phyloP scores from a whole-genome alignment of 371 early-diverging fungal genomes.

The Syncephalis plumigaleata region DNA sequence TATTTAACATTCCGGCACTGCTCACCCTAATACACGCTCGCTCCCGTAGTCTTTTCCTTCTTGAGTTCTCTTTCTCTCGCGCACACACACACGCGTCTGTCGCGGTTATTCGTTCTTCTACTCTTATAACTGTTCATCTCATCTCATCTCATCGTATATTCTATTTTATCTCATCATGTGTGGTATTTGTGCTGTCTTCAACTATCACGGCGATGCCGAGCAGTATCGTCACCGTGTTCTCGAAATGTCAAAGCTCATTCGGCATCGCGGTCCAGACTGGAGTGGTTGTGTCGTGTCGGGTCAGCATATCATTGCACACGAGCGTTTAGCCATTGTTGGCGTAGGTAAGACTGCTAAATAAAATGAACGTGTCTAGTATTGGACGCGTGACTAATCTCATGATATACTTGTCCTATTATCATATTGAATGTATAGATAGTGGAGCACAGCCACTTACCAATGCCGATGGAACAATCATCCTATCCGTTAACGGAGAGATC shows the following conservation, averaged over 20 bases:
- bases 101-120: too few relatives aligned
- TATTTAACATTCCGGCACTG: too few relatives aligned
- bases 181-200: slow-evolving; percentile 87
- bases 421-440: slow-evolving; percentile 14
- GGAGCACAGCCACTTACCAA: slow-evolving; percentile 92
- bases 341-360: slow-evolving; percentile 47
- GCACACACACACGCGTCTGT: too few relatives aligned
- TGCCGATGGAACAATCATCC: slow-evolving; percentile 61
- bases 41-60: too few relatives aligned
- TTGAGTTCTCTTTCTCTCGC: too few relatives aligned
- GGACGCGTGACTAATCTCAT: too few relatives aligned
- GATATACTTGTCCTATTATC: neutral
- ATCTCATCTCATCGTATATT: too few relatives aligned
- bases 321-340: slow-evolving; percentile 94
- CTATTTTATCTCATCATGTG: slow-evolving; percentile 49
- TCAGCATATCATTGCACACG: slow-evolving; percentile 83
- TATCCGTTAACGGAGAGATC: slow-evolving; percentile 93
- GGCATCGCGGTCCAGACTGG: slow-evolving; percentile 97
- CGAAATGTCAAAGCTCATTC: slow-evolving; percentile 66
- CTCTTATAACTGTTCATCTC: too few relatives aligned
- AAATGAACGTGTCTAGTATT: too few relatives aligned
- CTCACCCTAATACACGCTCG: too few relatives aligned
- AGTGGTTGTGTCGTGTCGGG: slow-evolving; percentile 63
- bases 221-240: slow-evolving; percentile 70
- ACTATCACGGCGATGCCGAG: slow-evolving; percentile 58